Percentiles rank a stretch among this genome's conserved stretches.
Conservation (phyloP, 1,284 basidiomycete species). For the Pascua sp. region DNA sequence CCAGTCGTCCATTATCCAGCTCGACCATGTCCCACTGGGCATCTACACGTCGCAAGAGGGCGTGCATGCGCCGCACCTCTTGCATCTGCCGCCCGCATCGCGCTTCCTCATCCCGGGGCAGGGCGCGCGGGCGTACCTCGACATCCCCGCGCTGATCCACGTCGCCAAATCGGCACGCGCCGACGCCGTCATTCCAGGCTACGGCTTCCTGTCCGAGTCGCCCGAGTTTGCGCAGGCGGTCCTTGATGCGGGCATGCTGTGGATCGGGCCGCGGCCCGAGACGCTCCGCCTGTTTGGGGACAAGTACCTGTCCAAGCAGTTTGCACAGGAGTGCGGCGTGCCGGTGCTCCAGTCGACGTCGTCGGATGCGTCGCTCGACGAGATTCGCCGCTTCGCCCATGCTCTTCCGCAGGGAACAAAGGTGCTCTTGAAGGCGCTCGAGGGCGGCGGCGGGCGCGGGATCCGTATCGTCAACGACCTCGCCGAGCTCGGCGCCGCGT, state of each 20-base stretch:
- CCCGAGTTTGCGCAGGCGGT: conserved; percentile 58
- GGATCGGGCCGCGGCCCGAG: conserved; percentile 61
- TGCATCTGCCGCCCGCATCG: conserved; percentile 1
- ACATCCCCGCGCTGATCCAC: conserved; percentile 9
- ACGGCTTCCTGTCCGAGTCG: conserved; percentile 82
- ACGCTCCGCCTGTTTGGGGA: conserved; percentile 61
- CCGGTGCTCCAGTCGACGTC: conserved; percentile 15
- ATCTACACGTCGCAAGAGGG: conserved; percentile 13
- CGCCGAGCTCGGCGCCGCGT: conserved; percentile 59
- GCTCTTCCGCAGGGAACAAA: conserved; percentile 33
- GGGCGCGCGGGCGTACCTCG: conserved; percentile 16
- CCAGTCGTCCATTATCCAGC: conserved; percentile 12
- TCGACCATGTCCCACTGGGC: conserved; percentile 15
- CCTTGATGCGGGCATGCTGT: conserved; percentile 56
- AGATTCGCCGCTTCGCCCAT: conserved; percentile 14
- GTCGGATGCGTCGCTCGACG: conserved; percentile 10
- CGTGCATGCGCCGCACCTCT: conserved; percentile 14
- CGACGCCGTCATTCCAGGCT: conserved; percentile 53
- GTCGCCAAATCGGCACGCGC: conserved; percentile 9
- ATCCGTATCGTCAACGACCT: conserved; percentile 59
- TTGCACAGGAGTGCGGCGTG: conserved; percentile 86
- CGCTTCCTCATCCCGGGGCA: conserved; percentile 16
- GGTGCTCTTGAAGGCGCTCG: conserved; percentile 65
- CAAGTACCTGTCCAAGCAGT: conserved; percentile 65
- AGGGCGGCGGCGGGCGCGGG: conserved; percentile 70